Conservation (phyloP, 2,329 filamentous ascomycete species). For the Cladosporium sp. region DNA sequence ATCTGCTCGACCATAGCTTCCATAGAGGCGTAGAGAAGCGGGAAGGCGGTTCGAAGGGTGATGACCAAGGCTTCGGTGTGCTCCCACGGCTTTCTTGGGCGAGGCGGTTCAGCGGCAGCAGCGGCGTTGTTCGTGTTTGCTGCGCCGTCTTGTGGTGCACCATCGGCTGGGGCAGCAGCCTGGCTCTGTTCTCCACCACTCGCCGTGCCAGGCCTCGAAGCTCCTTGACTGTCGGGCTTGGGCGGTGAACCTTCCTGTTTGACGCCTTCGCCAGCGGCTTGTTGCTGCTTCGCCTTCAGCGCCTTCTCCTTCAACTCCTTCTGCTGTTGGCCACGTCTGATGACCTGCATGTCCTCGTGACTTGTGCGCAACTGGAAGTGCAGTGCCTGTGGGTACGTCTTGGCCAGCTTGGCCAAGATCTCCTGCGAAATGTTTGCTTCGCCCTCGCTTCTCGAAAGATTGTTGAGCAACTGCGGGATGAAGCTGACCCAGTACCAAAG, state of each 20-base stretch:
- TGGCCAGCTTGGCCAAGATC: constrained; percentile 90
- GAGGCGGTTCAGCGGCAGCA: constrained; percentile 41
- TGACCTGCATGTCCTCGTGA: constrained; percentile 86
- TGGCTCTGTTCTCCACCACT: constrained; percentile 40
- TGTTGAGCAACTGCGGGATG: constrained; percentile 92
- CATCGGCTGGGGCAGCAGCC: constrained; percentile 29
- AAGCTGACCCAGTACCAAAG: constrained; percentile 99
- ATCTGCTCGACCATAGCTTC: constrained; percentile 99
- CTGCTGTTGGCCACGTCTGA: constrained; percentile 75
- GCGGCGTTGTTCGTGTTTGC: neutral
- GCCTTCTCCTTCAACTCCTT: constrained; percentile 58
- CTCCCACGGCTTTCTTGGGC: constrained; percentile 84
- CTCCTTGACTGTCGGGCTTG: constrained; percentile 34
- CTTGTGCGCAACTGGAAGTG: constrained; percentile 95
- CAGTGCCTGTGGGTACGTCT: constrained; percentile 88
- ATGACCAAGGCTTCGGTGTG: constrained; percentile 94
- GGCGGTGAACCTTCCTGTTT: constrained; percentile 39
- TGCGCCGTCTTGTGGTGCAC: constrained; percentile 32
- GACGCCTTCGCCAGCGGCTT: constrained; percentile 50
- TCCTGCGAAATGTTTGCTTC: constrained; percentile 84
- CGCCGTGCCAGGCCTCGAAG: constrained; percentile 39
- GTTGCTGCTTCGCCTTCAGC: constrained; percentile 57
- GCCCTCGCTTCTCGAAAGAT: constrained; percentile 71
- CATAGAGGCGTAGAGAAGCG: constrained; percentile 93
- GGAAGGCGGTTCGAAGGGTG: constrained; percentile 94